phyloP scores from a whole-genome alignment of 1,284 basidiomycete species.

The Ganoderma multipileum region DNA sequence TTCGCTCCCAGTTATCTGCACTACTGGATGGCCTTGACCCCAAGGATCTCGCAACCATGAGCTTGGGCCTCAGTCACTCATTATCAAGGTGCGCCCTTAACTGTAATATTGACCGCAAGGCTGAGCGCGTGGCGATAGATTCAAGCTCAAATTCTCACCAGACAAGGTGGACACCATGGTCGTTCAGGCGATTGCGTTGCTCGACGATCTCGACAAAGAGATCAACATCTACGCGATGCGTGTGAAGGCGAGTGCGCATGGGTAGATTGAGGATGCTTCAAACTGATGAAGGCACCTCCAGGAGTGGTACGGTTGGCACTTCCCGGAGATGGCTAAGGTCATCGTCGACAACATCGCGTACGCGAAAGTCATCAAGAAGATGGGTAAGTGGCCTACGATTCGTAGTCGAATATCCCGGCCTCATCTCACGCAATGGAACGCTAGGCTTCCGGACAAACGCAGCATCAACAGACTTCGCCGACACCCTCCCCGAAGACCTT shows the following conservation, averaged over 20 bases:
- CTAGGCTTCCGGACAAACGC: constrained; percentile 94
- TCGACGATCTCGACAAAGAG: constrained; percentile 99
- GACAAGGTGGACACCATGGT: constrained; percentile 99
- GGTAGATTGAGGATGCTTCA: constrained; percentile 3
- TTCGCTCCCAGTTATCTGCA: constrained; percentile 87
- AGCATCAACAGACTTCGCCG: constrained; percentile 82
- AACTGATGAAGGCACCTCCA: constrained; percentile 40
- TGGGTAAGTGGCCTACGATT: constrained; percentile 72
- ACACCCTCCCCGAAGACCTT: constrained; percentile 94
- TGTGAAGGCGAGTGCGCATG: constrained; percentile 75
- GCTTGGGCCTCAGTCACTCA: constrained; percentile 95
- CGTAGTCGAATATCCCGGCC: background rate
- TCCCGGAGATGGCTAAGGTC: constrained; percentile 99
- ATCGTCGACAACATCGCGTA: constrained; percentile 97
- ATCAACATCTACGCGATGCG: constrained; percentile 99
- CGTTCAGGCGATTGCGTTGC: constrained; percentile 97
- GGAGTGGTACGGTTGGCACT: constrained; percentile 99
- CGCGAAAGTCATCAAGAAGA: constrained; percentile 87
- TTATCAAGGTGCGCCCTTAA: constrained; percentile 73
- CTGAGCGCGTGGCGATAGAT: constrained; percentile 55
- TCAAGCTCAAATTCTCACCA: constrained; percentile 99
- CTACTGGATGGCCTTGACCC: constrained; percentile 92
- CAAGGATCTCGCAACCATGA: constrained; percentile 98
- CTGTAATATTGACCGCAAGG: background rate
- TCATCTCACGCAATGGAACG: background rate